Evolutionary conservation across 106 monocot species (phyloP).

Genomic region (Acorus calamus): DNA sequence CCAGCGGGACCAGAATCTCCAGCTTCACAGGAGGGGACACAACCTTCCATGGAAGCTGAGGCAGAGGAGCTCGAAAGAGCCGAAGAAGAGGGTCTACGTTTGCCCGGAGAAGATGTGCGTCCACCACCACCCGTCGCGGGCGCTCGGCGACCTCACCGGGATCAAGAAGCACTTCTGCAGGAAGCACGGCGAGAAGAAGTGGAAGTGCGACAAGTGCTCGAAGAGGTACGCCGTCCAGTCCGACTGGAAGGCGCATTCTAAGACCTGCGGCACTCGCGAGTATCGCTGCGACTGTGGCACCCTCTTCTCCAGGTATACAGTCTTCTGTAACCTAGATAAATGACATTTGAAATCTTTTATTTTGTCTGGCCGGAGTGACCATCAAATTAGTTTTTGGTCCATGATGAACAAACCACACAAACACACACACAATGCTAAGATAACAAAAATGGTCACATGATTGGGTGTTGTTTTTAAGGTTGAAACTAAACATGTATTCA

Average conservation of each 20-base stretch:
- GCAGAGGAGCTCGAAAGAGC: constrained; percentile 65
- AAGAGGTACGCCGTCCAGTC: constrained; percentile 29
- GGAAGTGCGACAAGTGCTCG: constrained; percentile 75
- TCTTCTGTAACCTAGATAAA: too few relatives aligned
- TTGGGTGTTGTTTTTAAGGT: constrained; percentile 13
- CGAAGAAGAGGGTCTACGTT: constrained; percentile 65
- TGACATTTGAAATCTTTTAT: too few relatives aligned
- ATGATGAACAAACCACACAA: too few relatives aligned
- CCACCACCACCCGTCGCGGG: constrained; percentile 56
- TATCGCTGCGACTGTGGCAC: too few relatives aligned
- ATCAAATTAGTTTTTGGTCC: too few relatives aligned
- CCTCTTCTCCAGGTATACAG: too few relatives aligned
- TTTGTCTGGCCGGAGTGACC: too few relatives aligned
- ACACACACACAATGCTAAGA: too few relatives aligned
- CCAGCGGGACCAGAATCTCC: constrained; percentile 69
- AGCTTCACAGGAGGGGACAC: constrained; percentile 26
- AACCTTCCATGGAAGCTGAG: constrained; percentile 12
- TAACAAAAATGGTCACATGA: too few relatives aligned
- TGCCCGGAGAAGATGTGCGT: constrained; percentile 71
- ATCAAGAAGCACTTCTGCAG: constrained; percentile 43
- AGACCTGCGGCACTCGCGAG: too few relatives aligned
- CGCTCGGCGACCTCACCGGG: constrained; percentile 72
- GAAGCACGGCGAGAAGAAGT: too few relatives aligned
- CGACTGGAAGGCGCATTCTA: too few relatives aligned
- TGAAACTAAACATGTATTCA: not conserved